Base-by-base conservation (phyloP, 257 asterid genomes). In the Catharanthus roseus region DNA sequence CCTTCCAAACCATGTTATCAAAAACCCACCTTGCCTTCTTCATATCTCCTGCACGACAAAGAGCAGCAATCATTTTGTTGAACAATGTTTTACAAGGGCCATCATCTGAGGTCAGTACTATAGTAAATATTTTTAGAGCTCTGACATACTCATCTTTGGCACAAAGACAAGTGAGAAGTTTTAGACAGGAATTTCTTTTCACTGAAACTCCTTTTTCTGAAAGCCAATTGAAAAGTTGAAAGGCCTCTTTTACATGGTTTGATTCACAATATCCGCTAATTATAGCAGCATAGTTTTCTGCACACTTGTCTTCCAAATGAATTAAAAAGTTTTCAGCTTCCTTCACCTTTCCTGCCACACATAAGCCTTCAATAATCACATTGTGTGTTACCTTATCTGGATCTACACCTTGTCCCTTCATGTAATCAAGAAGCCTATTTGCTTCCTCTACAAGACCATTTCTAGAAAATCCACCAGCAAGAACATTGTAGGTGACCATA, bases 321-420 rank as follows among this genome's bases (percentile, higher is more conserved):
- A 4, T 36, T 42, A 92, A 84, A 77, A 87, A 87, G 16, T 7
- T 72, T 84, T 83, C 82, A 60, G 97, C 97, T 83, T 86, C 88
- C 62, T 84, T 49, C 70, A 78, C 89, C 80, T 81, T 80, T 34
- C 88, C 85, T 29, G 76, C 86, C 1, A 71, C 34, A 74, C 88
- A 92, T 49, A 92, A 82, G 78, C 98, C 97, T 83, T 85, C 89
- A 68, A 92, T 86, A 60, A 93, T 85, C 82, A 87, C 74, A 79
- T 81, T 87, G 71, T 87, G 82, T 23, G 96, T 90, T 54, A 73
- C 82, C 21, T 78, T 56, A 74, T 72, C 82, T 42, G 98, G 97
- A 4, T 44, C 65, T 74, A 86, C 69, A 65, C 90, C 89, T 74
- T 78, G 83, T n/a, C 15, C 57, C 75, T 78, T 85, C 95, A 92